A percentile compares a stretch with the other conserved stretches of the same genome.
These are phyloP conservation scores for Fusarium irregulare DNA, from an alignment of 2,329 filamentous ascomycete genomes.

Conservation along the genomic window DNA sequence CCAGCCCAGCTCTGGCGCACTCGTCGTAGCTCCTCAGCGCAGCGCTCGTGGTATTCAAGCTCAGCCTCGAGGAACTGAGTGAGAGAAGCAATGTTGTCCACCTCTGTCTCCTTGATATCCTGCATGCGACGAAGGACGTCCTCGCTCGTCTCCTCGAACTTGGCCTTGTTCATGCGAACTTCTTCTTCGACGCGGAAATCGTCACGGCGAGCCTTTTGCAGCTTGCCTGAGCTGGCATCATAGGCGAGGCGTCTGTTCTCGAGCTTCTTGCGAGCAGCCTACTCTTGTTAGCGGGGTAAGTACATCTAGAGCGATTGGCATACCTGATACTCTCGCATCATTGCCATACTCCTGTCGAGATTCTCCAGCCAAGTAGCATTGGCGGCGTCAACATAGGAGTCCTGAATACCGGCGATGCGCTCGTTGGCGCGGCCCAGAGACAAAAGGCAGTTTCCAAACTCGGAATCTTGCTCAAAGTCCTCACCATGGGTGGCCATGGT, in stretches of 20 bases:
- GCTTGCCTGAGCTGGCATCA: constrained; percentile 87
- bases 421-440: constrained; percentile 88
- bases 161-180: constrained; percentile 87
- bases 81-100: constrained; percentile 83
- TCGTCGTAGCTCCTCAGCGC: constrained; percentile 80
- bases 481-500: constrained; percentile 91
- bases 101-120: constrained; percentile 93
- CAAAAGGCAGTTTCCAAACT: constrained; percentile 88
- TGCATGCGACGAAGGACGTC: constrained; percentile 94
- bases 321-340: constrained; percentile 99
- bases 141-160: constrained; percentile 95
- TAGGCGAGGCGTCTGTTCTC: constrained; percentile 90
- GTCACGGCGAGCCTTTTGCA: constrained; percentile 93
- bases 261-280: constrained; percentile 89
- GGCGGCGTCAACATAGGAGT: constrained; percentile 81
- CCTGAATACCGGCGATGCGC: constrained; percentile 85
- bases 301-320: constrained; percentile 34
- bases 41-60: constrained; percentile 90
- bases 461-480: constrained; percentile 90
- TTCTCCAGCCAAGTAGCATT: constrained; percentile 90
- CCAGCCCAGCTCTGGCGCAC: constrained; percentile 60
- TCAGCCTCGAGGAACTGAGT: constrained; percentile 87
- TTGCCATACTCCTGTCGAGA: constrained; percentile 86
- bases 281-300: constrained; percentile 46
- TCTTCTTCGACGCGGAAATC: constrained; percentile 95